Base-by-base conservation (phyloP, 345 rosid genomes). In the Tarenaya hassleriana region DNA sequence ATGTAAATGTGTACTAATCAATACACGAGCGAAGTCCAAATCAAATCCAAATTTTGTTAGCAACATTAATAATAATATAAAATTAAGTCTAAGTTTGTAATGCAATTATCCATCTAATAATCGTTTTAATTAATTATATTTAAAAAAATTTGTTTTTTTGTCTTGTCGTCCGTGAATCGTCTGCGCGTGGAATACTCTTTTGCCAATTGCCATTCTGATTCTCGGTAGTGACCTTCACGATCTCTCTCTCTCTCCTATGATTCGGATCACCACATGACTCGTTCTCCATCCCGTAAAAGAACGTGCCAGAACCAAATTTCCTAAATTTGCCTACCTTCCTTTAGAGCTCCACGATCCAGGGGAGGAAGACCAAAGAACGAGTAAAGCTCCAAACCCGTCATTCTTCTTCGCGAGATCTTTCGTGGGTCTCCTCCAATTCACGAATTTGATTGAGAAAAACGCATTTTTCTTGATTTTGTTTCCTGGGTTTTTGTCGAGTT, bases 241-340 rank as follows among this genome's bases (percentile, higher is more conserved):
- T 68, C 60, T 39, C 63, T 32, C 33, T 61, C 50, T 50, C 66
- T 71, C 62, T 37, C 52, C 58, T n/a, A 34, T 34, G 68, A 71
- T 70, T 63, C 84, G 91, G 84, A 80, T 75, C 90, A 73, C 84
- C 90, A 56, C 90, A 79, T 52, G 77, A 79, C 78, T 42, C 17
- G 56, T 60, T 75, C 79, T 57, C 16, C 34, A 27, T 56, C 31
- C 57, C 46, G 54, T 34, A 4, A 8, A 38, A 43, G 50, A 4
- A 51, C 20, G 10, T 52, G 29, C 56, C 63, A 45, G 9, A n/a
- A 41, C 50, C 56, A 45, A 34, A 67, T 48, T 44, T 59, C 49
- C 68, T 68, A 54, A 60, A 47, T 7, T 13, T 24, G 17, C 29
- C 9, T 11, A 24, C 5, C 29, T 24, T 24, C 29, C 29, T 24